These are phyloP conservation scores for Papiliotrema laurentii DNA, from an alignment of 1,284 basidiomycete genomes.

Conservation along the genomic window DNA sequence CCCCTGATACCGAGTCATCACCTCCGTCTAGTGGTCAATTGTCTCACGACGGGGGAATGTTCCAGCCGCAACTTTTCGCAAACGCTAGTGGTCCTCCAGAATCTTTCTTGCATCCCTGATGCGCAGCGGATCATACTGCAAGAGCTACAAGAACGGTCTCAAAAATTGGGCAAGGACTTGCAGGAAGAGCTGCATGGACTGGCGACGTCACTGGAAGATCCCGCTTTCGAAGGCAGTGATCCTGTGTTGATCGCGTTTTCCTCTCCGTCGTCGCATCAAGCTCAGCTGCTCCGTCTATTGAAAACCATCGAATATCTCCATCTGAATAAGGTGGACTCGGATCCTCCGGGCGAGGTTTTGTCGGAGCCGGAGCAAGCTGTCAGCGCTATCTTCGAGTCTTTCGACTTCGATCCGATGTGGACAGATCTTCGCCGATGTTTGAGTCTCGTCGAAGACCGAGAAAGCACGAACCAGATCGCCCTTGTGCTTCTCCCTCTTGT, in stretches of 20 bases:
- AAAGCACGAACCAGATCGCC: slow-evolving; percentile 77
- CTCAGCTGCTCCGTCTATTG: slow-evolving; percentile 83
- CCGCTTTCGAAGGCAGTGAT: slow-evolving; percentile 55
- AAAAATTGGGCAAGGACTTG: slow-evolving; percentile 73
- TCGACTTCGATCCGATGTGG: slow-evolving; percentile 84
- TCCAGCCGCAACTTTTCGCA: slow-evolving; percentile 91
- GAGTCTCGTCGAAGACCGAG: slow-evolving; percentile 69
- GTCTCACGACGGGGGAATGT: slow-evolving; percentile 88
- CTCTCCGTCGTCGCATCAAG: slow-evolving; percentile 83
- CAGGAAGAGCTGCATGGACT: slow-evolving; percentile 73
- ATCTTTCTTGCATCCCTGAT: slow-evolving; percentile 79
- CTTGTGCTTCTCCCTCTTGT: slow-evolving; percentile 87
- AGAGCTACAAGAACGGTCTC: slow-evolving; percentile 76
- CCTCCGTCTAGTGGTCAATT: slow-evolving; percentile 85
- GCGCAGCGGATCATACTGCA: slow-evolving; percentile 80
- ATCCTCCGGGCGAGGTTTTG: slow-evolving; percentile 26
- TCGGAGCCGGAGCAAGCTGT: slow-evolving; percentile 63
- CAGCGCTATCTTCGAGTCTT: slow-evolving; percentile 76
- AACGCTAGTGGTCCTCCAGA: slow-evolving; percentile 80
- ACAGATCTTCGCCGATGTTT: slow-evolving; percentile 78
- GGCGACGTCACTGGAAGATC: slow-evolving; percentile 57
- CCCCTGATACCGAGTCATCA: slow-evolving; percentile 77
- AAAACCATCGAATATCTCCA: slow-evolving; percentile 97
- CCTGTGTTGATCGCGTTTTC: slow-evolving; percentile 72
- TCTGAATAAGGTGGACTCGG: slow-evolving; percentile 53